Percentiles rank a stretch among this genome's conserved stretches.
These are phyloP conservation scores for Alternaria solani DNA, from an alignment of 2,329 filamentous ascomycete species.

Conservation along the genomic window DNA sequence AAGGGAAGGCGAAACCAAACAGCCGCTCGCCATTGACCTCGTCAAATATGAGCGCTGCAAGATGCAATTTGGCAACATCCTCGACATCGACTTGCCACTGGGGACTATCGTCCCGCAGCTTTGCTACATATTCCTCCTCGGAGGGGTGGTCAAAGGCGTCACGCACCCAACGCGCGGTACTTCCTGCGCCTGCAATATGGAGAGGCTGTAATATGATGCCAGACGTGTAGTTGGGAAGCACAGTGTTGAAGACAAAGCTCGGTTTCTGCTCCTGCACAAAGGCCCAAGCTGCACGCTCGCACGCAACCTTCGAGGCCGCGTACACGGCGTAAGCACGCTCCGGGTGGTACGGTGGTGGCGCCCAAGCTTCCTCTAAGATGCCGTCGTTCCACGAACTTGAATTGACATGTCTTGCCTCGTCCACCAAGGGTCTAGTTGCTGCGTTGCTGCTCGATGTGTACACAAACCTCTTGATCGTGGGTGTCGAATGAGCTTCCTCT, in stretches of 20 bases:
- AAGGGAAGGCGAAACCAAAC: background rate
- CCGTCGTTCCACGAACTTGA: background rate
- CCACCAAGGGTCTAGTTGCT: background rate
- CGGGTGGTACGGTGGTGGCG: conserved; percentile 38
- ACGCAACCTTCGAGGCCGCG: conserved; percentile 54
- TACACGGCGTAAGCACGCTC: conserved; percentile 47
- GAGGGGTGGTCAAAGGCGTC: background rate
- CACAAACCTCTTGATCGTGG: background rate
- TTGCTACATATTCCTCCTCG: background rate
- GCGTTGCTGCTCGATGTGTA: background rate
- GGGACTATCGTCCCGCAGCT: conserved; percentile 9
- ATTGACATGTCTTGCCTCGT: background rate
- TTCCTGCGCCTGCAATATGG: background rate
- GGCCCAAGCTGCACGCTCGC: conserved; percentile 56
- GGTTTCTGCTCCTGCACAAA: conserved; percentile 53
- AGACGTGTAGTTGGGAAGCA: conserved; percentile 28
- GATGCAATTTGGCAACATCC: conserved; percentile 60
- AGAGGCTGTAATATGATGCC: background rate
- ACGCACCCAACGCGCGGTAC: conserved; percentile 1
- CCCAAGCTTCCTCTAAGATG: conserved; percentile 25
- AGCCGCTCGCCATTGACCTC: background rate
- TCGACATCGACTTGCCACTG: conserved; percentile 60
- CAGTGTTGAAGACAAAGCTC: conserved; percentile 52
- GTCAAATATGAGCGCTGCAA: conserved; percentile 55
- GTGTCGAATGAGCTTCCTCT: background rate